phyloP scores from a whole-genome alignment of 192 early-diverging fungal genomes.

The Diversispora epigaea region DNA sequence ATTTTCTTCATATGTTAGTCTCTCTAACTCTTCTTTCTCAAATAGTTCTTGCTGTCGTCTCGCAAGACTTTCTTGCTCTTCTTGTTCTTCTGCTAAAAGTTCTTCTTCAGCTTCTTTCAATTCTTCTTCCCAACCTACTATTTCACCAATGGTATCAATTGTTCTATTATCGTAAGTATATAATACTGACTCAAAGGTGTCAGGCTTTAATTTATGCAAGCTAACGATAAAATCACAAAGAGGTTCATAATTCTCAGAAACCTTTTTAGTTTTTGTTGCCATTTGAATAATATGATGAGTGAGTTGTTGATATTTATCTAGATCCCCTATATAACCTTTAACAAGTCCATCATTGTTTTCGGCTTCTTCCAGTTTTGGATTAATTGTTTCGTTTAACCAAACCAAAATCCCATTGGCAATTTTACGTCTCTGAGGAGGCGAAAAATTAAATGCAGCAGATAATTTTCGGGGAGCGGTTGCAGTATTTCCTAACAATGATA shows the following conservation, averaged over 20 bases:
- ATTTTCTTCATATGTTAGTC: constrained; percentile 3
- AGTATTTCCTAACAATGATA: neutral
- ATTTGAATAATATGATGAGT: constrained; percentile 15
- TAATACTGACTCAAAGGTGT: constrained; percentile 17
- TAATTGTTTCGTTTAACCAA: constrained; percentile 26
- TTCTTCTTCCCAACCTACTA: constrained; percentile 33
- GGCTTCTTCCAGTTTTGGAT: constrained; percentile 12
- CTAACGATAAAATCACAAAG: constrained; percentile 12
- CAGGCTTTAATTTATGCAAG: constrained; percentile 28
- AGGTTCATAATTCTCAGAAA: constrained; percentile 17
- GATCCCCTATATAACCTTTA: constrained; percentile 10
- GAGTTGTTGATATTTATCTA: constrained; percentile 15
- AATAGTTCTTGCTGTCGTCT: constrained; percentile 2
- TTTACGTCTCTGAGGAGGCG: constrained; percentile 12
- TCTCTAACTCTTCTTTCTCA: neutral
- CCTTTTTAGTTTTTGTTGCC: constrained; percentile 1
- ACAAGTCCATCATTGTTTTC: neutral
- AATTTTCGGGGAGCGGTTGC: neutral
- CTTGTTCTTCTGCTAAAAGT: constrained; percentile 7
- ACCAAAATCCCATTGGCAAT: constrained; percentile 19
- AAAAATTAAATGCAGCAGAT: neutral
- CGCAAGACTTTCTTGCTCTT: neutral
- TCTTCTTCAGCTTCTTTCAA: constrained; percentile 25
- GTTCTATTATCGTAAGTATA: constrained; percentile 24
- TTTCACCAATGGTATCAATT: constrained; percentile 20